A percentile compares a stretch with the other conserved stretches of the same genome.
Conservation (phyloP, 768 basidiomycete genomes). For the Rhodosporidiobolus odoratus region DNA sequence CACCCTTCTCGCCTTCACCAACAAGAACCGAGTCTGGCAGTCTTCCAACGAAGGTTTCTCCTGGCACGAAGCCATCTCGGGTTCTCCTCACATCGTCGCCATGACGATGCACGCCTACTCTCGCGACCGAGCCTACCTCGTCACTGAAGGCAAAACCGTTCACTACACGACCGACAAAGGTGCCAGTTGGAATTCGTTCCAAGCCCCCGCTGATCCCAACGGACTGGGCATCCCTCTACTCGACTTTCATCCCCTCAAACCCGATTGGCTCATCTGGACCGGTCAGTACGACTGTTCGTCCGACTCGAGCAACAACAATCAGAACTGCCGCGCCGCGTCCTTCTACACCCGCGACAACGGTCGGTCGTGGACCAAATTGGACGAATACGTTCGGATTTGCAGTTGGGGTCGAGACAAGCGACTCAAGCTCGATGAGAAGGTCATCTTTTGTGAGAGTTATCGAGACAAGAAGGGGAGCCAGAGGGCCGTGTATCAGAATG, state of each 20-base stretch:
- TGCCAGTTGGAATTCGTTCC: conserved; percentile 58
- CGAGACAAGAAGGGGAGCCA: conserved; percentile 75
- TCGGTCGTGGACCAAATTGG: conserved; percentile 65
- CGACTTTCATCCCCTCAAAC: conserved; percentile 72
- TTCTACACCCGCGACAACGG: conserved; percentile 74
- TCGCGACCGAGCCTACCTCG: conserved; percentile 78
- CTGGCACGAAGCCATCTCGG: conserved; percentile 64
- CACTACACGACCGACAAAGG: conserved; percentile 83
- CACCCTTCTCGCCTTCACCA: conserved; percentile 74
- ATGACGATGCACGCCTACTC: conserved; percentile 81
- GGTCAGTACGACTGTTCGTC: conserved; percentile 65
- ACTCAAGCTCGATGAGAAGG: conserved; percentile 71
- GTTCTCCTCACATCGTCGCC: conserved; percentile 64
- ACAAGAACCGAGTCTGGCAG: conserved; percentile 79
- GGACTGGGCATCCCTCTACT: conserved; percentile 67
- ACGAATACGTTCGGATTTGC: conserved; percentile 82
- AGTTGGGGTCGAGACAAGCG: conserved; percentile 80
- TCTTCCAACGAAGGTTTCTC: conserved; percentile 91
- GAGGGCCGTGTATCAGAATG: conserved; percentile 51
- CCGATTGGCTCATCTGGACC: conserved; percentile 83
- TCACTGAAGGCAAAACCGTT: conserved; percentile 62
- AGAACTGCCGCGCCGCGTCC: conserved; percentile 71
- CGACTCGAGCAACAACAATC: conserved; percentile 38
- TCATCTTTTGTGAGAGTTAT: conserved; percentile 90
- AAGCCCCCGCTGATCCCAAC: conserved; percentile 69